phyloP scores from a whole-genome alignment of 2,329 filamentous ascomycete species.

The Hypomyces rosellus region DNA sequence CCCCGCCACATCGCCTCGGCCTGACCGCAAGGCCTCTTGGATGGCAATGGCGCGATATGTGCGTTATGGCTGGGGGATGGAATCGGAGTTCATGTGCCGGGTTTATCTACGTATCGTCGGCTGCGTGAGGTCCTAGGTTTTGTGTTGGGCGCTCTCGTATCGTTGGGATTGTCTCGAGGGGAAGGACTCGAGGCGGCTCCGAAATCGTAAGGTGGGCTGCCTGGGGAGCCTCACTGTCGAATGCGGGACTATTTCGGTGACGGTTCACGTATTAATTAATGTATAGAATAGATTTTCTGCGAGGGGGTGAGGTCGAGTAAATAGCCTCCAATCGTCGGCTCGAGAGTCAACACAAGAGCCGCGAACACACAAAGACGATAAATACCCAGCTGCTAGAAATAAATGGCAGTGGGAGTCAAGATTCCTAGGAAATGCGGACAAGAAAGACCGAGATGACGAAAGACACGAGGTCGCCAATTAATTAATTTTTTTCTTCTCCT shows the following conservation, averaged over 20 bases:
- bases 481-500: too few relatives aligned
- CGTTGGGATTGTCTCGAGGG: neutral
- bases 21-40: constrained; percentile 26
- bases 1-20: constrained; percentile 40
- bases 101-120: neutral
- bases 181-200: constrained; percentile 12
- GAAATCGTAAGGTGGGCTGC: constrained; percentile 11
- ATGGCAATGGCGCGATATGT: constrained; percentile 11
- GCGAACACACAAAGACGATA: too few relatives aligned
- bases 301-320: neutral
- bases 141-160: neutral
- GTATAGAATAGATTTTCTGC: neutral
- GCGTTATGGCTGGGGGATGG: constrained; percentile 1
- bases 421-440: too few relatives aligned
- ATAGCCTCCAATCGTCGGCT: neutral
- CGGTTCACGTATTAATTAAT: neutral
- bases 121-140: constrained; percentile 19
- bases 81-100: neutral
- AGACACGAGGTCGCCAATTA: too few relatives aligned
- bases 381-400: too few relatives aligned
- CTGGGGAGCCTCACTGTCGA: constrained; percentile 1
- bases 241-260: neutral
- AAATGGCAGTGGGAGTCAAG: too few relatives aligned
- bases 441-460: too few relatives aligned
- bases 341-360: too few relatives aligned